Base-by-base conservation (phyloP, 257 asterid genomes). In the Solanum bulbocastanum region DNA sequence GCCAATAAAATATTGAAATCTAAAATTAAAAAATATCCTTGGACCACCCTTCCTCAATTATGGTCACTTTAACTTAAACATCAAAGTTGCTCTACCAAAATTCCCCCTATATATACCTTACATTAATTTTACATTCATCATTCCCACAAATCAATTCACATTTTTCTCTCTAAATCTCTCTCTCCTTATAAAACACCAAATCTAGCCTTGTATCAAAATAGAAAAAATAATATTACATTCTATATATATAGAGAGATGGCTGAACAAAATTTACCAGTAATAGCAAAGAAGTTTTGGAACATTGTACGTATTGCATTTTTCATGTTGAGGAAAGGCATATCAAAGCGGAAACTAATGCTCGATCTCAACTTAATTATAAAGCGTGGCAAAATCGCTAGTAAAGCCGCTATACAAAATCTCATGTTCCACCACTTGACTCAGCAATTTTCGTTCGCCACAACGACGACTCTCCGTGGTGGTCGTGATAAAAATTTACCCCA, bases 361-460 rank as follows among this genome's bases (percentile, higher is more conserved):
- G 98, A 96, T 71, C 94, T 96, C 87, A 92, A 84, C 93, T 46
- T 93, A 90, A 85, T 96, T 88, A 87, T 95, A 92, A 94, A 95
- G 83, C 95, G 98, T 20, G 96, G 98, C 89, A 96, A 96, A 76
- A 88, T 95, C 46, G 98, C 96, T 87, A 96, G 99, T 0, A 95
- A 96, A 84, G 92, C 93, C n/a, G 97, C 96, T 22, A 60, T 95
- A 2, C 96, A 96, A 56, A 94, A 91, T 76, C 95, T 95, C 92
- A 93, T 93, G 88, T 87, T 91, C 91, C 96, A 96, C 93, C 97
- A 94, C 89, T 44, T 74, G 82, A 35, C 87, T 88, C 89, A 88
- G n/a, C 89, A 85, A 42, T 89, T 87, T 85, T 81, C 86, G 3
- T 66, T 66, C 10, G 36, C 30, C 30, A 30, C 23, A 9, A 6